Evolutionary conservation across 2,329 filamentous ascomycete genomes (phyloP), one percentile per base, ranked within the genome.

Genomic region (Aspergillus texensis): DNA sequence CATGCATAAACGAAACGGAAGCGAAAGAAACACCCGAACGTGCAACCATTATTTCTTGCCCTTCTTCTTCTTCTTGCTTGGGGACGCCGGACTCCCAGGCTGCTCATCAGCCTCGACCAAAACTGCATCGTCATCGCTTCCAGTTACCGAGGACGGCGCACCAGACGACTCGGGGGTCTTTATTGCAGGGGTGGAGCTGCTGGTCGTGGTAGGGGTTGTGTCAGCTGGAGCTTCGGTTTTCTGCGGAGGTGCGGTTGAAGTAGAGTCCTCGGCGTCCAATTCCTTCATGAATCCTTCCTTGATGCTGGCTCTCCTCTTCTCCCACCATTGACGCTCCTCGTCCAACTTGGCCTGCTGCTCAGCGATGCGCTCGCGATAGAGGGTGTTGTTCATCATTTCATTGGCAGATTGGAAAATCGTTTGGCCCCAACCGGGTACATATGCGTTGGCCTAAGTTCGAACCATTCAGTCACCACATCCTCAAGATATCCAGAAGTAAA

Each of bases 321-420:
- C 92, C 95, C 95, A 99, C 93, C 93, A 97, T 74, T 90, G 85
- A 81, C 91, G 92, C 81, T 98, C 95, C 46, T 88, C 82, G 11
- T 86, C 84, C 1, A 88, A 83, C 73, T 92, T 90, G 32, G 83
- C 81, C 71, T 94, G 89, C 63, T 97, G 88, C 66, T 93, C 90
- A 54, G 89, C 86, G 24, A 97, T 84, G 57, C 89, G 87, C 68
- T 89, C 84, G 69, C 93, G 91, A 73, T 97, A 86, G 54, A 89
- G 81, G 48, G 87, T 86, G 81, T 97, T 97, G 74, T 93, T 90
- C 63, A 91, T 89, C 80, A 99, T 97, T 80, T 99, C 95, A 79
- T 96, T 96, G 61, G 95, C 95, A 53, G 92, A 94, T 79, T 99
- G 95, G 86, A 99, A 99, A 77, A 99, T 98, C 62, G 87, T 88